A percentile compares a stretch with the other conserved stretches of the same genome.
Evolutionary conservation across 192 early-diverging fungal species (phyloP).

Genomic region (Backusella macrospora): DNA sequence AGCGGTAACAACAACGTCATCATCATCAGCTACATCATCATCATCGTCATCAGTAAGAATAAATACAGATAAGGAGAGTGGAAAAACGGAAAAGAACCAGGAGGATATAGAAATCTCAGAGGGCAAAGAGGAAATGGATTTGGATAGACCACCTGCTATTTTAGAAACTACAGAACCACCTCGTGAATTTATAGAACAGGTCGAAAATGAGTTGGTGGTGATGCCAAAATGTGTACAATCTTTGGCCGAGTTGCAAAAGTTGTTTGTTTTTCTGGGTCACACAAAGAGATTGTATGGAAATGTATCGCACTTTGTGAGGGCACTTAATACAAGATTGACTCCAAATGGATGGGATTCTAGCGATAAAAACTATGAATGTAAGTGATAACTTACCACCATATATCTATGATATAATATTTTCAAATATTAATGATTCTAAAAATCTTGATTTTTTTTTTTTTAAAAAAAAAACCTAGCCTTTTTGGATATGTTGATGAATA

Average conservation of each 20-base stretch:
- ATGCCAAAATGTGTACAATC: conserved; percentile 21
- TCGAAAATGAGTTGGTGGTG: background rate
- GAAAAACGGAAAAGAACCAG: background rate
- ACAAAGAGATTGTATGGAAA: conserved; percentile 41
- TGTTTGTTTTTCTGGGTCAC: conserved; percentile 43
- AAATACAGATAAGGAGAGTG: background rate
- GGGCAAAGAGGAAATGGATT: background rate
- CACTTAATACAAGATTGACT: conserved; percentile 19
- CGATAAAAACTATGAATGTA: conserved; percentile 32
- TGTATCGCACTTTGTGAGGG: conserved; percentile 30
- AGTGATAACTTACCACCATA: background rate
- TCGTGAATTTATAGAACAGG: background rate
- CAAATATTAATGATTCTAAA: background rate
- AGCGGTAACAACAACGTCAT: background rate
- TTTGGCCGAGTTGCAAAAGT: conserved; percentile 47
- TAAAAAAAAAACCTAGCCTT: conserved; percentile 11
- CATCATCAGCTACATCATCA: background rate
- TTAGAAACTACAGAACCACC: background rate
- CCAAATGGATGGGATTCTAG: conserved; percentile 18
- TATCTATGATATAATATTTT: background rate
- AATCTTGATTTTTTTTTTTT: background rate
- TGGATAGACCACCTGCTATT: conserved; percentile 13
- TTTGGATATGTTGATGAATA: conserved; percentile 23
- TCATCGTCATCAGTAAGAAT: background rate
- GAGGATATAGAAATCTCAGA: background rate